phyloP scores from a whole-genome alignment of 2,329 filamentous ascomycete genomes.

The Aurifilum marmelostoma region DNA sequence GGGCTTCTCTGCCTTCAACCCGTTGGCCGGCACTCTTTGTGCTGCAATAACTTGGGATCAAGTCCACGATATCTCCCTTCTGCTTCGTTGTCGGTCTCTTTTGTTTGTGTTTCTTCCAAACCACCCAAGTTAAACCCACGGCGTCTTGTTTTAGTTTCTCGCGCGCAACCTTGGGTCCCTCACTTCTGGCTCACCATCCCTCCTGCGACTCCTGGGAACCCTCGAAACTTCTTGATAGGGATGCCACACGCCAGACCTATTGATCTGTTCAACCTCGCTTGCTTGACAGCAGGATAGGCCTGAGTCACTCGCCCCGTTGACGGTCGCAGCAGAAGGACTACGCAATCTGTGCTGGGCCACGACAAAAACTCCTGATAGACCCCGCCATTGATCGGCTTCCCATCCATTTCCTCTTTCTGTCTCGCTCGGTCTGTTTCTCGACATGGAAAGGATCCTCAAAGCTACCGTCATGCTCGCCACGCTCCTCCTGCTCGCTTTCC shows the following conservation, averaged over 20 bases:
- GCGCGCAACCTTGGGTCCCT: not conserved
- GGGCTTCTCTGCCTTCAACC: too few species aligned
- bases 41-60: not conserved
- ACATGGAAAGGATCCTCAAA: not conserved
- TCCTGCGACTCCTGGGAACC: not conserved
- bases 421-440: not conserved
- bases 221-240: not conserved
- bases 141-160: not conserved
- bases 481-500: not conserved
- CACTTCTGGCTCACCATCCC: not conserved
- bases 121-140: not conserved
- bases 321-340: not conserved
- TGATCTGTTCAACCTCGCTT: not conserved
- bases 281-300: not conserved
- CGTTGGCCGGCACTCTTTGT: too few species aligned
- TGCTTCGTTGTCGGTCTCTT: too few species aligned
- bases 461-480: not conserved
- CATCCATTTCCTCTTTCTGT: not conserved
- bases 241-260: not conserved
- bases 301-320: not conserved
- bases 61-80: not conserved
- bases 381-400: not conserved
- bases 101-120: too few species aligned
- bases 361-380: not conserved
- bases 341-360: not conserved